These are phyloP conservation scores for Cerioporus squamosus DNA, from an alignment of 1,284 basidiomycete genomes.

Conservation along the genomic window DNA sequence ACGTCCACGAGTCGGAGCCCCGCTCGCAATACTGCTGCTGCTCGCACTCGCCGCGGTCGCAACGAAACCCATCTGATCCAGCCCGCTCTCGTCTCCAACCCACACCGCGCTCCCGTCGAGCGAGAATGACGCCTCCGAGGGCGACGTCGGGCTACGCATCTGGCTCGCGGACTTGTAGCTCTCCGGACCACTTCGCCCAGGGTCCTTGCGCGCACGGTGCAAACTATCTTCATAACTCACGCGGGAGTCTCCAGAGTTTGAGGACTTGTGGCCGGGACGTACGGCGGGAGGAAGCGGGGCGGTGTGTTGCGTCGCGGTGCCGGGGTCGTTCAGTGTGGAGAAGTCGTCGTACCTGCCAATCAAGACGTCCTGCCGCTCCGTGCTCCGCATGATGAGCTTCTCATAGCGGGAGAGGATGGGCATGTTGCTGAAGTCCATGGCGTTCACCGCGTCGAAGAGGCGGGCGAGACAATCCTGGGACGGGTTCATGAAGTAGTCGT, in stretches of 20 bases:
- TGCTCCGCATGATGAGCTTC: conserved; percentile 87
- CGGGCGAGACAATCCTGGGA: conserved; percentile 87
- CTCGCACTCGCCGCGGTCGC: conserved; percentile 24
- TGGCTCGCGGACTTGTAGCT: conserved; percentile 38
- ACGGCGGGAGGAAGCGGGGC: conserved; percentile 8
- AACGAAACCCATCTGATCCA: conserved; percentile 35
- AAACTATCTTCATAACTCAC: conserved; percentile 70
- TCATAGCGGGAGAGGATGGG: conserved; percentile 82
- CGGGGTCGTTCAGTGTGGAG: conserved; percentile 19
- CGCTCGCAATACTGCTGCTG: conserved; percentile 25
- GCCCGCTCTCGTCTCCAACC: conserved; percentile 72
- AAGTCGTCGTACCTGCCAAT: conserved; percentile 72
- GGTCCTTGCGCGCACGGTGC: conserved; percentile 38
- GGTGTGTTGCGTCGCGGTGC: conserved; percentile 24
- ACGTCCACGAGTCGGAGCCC: conserved; percentile 47
- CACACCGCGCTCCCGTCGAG: conserved; percentile 78
- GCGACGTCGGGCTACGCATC: conserved; percentile 48
- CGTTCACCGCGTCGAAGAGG: conserved; percentile 92
- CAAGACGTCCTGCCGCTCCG: conserved; percentile 92
- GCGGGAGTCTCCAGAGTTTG: conserved; percentile 62
- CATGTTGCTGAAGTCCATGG: conserved; percentile 84
- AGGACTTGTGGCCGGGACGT: conserved; percentile 47
- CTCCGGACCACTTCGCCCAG: conserved; percentile 42
- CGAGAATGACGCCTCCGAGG: conserved; percentile 71
- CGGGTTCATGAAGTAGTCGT: conserved; percentile 92